These are phyloP conservation scores for Calcarisporium arbuscula DNA, from an alignment of 2,329 filamentous ascomycete genomes.

Conservation along the genomic window DNA sequence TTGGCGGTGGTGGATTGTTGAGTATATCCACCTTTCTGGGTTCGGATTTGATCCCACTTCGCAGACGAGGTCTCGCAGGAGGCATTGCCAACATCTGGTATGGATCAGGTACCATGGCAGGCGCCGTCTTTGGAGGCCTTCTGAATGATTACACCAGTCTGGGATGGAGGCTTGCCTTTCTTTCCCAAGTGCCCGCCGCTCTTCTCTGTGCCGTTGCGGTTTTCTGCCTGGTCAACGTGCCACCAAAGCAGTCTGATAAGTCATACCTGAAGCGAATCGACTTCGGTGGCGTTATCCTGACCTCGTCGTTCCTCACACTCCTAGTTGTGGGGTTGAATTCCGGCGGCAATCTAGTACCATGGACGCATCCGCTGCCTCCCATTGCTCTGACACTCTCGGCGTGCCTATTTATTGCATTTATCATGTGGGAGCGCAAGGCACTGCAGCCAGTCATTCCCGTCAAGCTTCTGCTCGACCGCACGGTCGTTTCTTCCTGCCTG, in stretches of 20 bases:
- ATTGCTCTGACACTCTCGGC: slow-evolving; percentile 61
- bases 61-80: slow-evolving; percentile 72
- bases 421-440: slow-evolving; percentile 66
- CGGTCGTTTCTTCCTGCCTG: slow-evolving; percentile 67
- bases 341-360: slow-evolving; percentile 77
- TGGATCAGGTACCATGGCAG: slow-evolving; percentile 71
- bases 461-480: slow-evolving; percentile 63
- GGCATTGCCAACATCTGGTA: slow-evolving; percentile 81
- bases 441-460: slow-evolving; percentile 79
- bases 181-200: slow-evolving; percentile 58
- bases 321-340: slow-evolving; percentile 74
- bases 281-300: slow-evolving; percentile 67
- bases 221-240: slow-evolving; percentile 62
- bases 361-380: slow-evolving; percentile 73
- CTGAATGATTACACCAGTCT: slow-evolving; percentile 57
- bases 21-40: slow-evolving; percentile 64
- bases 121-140: slow-evolving; percentile 75
- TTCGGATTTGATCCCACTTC: slow-evolving; percentile 65
- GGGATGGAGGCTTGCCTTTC: slow-evolving; percentile 37
- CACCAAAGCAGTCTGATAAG: slow-evolving; percentile 64
- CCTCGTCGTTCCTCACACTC: slow-evolving; percentile 60
- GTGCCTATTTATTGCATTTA: slow-evolving; percentile 56
- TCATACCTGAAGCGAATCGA: slow-evolving; percentile 71
- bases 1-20: slow-evolving; percentile 75
- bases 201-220: slow-evolving; percentile 64